These are phyloP conservation scores for Glonium stellatum DNA, from an alignment of 495 filamentous ascomycete genomes.

Conservation along the genomic window DNA sequence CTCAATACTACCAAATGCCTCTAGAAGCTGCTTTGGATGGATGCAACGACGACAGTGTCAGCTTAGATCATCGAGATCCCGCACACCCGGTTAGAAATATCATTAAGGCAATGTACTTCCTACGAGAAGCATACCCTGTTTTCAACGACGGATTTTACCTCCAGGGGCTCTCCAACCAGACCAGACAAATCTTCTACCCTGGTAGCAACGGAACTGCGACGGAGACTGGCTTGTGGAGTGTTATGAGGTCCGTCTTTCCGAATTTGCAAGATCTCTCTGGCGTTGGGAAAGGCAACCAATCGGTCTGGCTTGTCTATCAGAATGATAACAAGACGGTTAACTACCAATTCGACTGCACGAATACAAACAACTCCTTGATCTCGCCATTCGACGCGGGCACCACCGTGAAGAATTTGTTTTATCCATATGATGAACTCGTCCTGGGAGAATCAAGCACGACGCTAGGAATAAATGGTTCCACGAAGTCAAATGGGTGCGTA, in stretches of 20 bases:
- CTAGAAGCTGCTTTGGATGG: constrained; percentile 49
- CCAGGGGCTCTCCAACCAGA: constrained; percentile 55
- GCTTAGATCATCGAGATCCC: constrained; percentile 63
- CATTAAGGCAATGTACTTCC: constrained; percentile 59
- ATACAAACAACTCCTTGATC: constrained; percentile 45
- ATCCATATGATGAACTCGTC: constrained; percentile 52
- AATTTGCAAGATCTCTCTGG: constrained; percentile 47
- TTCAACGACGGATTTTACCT: constrained; percentile 61
- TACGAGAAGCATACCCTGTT: constrained; percentile 52
- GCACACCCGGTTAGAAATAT: constrained; percentile 60
- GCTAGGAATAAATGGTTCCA: constrained; percentile 42
- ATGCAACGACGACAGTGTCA: constrained; percentile 52
- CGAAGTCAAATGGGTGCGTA: constrained; percentile 51
- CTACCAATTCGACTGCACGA: constrained; percentile 56
- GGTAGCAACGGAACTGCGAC: constrained; percentile 51
- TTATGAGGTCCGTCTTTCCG: constrained; percentile 46
- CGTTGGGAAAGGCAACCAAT: constrained; percentile 44
- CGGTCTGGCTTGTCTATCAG: constrained; percentile 61
- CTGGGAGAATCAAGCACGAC: constrained; percentile 37
- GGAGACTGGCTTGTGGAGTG: constrained; percentile 63
- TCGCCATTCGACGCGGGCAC: constrained; percentile 51
- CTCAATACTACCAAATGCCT: constrained; percentile 55
- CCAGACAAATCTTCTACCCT: constrained; percentile 43
- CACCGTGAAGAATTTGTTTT: constrained; percentile 62
- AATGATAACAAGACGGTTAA: constrained; percentile 52